Evolutionary conservation across 768 basidiomycete species (phyloP).

Genomic region (Tubosaeta brunneosetosa): DNA sequence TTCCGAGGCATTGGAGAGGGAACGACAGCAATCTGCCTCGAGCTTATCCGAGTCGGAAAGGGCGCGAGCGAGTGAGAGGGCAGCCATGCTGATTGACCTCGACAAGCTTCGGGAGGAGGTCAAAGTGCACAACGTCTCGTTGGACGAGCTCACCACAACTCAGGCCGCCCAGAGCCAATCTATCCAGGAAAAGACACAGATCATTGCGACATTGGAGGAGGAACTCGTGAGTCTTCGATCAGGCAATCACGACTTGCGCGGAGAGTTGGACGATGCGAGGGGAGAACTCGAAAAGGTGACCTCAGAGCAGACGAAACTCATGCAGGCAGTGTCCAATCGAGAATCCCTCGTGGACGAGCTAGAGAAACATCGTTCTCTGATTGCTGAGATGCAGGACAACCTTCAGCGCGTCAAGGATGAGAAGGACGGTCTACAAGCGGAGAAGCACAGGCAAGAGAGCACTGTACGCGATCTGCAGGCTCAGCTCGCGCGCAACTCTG

Average conservation of each 20-base stretch:
- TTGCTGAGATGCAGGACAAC: conserved; percentile 74
- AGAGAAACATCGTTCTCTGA: conserved; percentile 68
- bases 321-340: conserved; percentile 69
- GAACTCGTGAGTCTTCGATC: conserved; percentile 40
- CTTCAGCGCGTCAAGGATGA: conserved; percentile 79
- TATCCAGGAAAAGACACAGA: conserved; percentile 45
- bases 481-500: conserved; percentile 56
- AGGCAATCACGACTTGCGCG: conserved; percentile 41
- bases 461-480: conserved; percentile 77
- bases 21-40: conserved; percentile 24
- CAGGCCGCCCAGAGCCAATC: conserved; percentile 43
- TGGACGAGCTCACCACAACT: conserved; percentile 38
- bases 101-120: conserved; percentile 49
- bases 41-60: conserved; percentile 16
- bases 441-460: conserved; percentile 64
- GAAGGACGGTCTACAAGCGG: conserved; percentile 69
- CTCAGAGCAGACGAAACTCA: conserved; percentile 55
- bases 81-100: conserved; percentile 41
- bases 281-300: conserved; percentile 57
- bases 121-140: conserved; percentile 43
- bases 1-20: conserved; percentile 21
- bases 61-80: conserved; percentile 19
- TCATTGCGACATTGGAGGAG: conserved; percentile 45
- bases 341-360: conserved; percentile 71
- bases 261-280: conserved; percentile 44